These are phyloP conservation scores for Coemansia sp. DNA, from an alignment of 192 early-diverging fungal genomes.

Conservation along the genomic window DNA sequence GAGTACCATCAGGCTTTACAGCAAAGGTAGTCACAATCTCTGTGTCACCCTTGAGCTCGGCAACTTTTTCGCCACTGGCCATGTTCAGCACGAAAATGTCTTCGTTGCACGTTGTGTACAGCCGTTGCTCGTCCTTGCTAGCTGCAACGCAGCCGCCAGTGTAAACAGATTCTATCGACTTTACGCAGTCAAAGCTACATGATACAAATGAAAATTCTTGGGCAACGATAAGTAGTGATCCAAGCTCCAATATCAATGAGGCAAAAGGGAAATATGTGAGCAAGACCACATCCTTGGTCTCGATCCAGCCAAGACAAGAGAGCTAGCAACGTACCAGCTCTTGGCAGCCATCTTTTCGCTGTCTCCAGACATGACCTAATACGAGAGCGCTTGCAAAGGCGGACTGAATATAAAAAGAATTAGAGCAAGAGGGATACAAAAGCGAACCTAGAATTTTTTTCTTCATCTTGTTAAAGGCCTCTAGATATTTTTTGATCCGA, in stretches of 20 bases:
- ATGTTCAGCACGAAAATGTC: slow-evolving; percentile 77
- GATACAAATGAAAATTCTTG: background rate
- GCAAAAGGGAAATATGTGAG: background rate
- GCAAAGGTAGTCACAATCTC: slow-evolving; percentile 88
- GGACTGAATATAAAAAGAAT: no score
- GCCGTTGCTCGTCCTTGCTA: slow-evolving; percentile 61
- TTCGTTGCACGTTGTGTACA: slow-evolving; percentile 81
- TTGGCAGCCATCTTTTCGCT: slow-evolving; percentile 25
- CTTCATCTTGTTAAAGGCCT: background rate
- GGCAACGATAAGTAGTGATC: background rate
- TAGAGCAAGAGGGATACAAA: background rate
- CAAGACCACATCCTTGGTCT: background rate
- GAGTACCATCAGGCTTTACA: slow-evolving; percentile 72
- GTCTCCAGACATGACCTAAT: slow-evolving; percentile 22
- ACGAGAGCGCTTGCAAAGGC: background rate
- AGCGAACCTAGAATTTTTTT: background rate
- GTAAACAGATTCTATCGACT: slow-evolving; percentile 86
- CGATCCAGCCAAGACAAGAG: background rate
- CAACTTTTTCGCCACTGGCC: slow-evolving; percentile 60
- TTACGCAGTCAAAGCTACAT: slow-evolving; percentile 69
- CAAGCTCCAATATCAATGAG: background rate
- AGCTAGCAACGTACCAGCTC: slow-evolving; percentile 37
- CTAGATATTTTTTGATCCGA: background rate
- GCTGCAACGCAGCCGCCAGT: slow-evolving; percentile 83
- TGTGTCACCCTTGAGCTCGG: slow-evolving; percentile 72